phyloP scores from a whole-genome alignment of 176 grass and related monocot species.

The Alopecurus myosuroides region DNA sequence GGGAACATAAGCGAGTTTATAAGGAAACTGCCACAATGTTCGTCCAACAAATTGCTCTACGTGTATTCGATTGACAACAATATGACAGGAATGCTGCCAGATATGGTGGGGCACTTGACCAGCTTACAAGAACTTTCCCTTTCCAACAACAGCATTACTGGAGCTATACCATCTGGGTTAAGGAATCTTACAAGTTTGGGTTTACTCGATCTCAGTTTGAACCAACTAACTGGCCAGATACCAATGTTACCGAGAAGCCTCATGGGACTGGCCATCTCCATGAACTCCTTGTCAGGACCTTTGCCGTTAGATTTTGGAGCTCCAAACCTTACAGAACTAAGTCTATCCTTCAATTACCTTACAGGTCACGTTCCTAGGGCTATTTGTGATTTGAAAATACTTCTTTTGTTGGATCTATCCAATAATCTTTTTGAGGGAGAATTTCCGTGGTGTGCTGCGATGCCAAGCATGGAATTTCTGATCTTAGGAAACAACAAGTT shows the following conservation, averaged over 20 bases:
- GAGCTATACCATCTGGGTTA: neutral
- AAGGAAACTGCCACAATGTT: too few relatives aligned
- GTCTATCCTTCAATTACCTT: too few relatives aligned
- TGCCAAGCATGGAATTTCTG: neutral
- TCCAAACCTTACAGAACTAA: too few relatives aligned
- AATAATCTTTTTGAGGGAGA: conserved; percentile 20
- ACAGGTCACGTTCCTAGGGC: too few relatives aligned
- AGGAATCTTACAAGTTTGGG: neutral
- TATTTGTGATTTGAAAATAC: too few relatives aligned
- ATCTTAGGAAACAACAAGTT: conserved; percentile 32
- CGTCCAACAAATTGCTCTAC: neutral
- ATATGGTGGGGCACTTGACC: neutral
- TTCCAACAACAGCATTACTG: neutral
- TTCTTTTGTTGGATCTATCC: neutral
- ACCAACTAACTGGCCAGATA: too few relatives aligned
- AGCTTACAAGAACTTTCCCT: neutral
- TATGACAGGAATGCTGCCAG: conserved; percentile 9
- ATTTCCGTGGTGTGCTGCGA: neutral
- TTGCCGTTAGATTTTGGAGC: too few relatives aligned
- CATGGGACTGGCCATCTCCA: too few relatives aligned
- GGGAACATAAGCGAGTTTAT: conserved; percentile 8
- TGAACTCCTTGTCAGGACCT: too few relatives aligned
- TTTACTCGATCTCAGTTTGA: neutral
- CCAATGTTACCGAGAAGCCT: too few relatives aligned
- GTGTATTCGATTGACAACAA: neutral